A percentile compares a stretch with the other conserved stretches of the same genome.
phyloP scores from a whole-genome alignment of 164 flowering plant genomes.

The Brasenia schreberi region DNA sequence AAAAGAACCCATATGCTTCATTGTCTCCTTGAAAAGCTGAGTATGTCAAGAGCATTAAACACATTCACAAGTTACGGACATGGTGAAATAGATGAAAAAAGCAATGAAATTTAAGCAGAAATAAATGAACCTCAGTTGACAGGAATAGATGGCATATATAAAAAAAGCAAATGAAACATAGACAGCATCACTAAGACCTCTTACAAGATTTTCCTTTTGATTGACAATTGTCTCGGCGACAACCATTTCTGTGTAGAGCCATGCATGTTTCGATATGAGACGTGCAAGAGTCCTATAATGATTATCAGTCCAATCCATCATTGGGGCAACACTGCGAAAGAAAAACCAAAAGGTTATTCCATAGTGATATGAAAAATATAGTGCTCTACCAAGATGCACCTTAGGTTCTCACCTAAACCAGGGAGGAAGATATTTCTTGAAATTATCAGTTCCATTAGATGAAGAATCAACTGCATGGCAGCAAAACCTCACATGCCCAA shows the following conservation, averaged over 20 bases:
- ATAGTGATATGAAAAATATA: slow-evolving; percentile 3
- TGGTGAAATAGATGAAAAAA: too few relatives aligned
- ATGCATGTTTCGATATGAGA: slow-evolving; percentile 77
- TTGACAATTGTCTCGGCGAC: slow-evolving; percentile 89
- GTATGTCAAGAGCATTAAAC: too few relatives aligned
- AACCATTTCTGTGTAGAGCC: slow-evolving; percentile 98
- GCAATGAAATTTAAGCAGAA: neutral
- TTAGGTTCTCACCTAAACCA: slow-evolving; percentile 52
- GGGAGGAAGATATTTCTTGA: slow-evolving; percentile 41
- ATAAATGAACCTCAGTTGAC: neutral
- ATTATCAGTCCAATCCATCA: slow-evolving; percentile 97
- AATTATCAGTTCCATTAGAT: neutral
- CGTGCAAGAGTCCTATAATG: slow-evolving; percentile 91
- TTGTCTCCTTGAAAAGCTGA: too few relatives aligned
- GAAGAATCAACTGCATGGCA: neutral
- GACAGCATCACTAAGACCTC: neutral
- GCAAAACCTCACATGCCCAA: neutral
- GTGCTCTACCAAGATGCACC: neutral
- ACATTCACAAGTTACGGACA: too few relatives aligned
- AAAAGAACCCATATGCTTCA: too few relatives aligned
- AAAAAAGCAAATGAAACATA: neutral
- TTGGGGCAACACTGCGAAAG: slow-evolving; percentile 72
- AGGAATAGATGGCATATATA: neutral
- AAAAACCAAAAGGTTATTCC: too few relatives aligned
- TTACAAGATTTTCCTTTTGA: slow-evolving; percentile 74